Percentiles rank a stretch among this genome's conserved stretches.
Evolutionary conservation across 805 yeast genomes (phyloP).

Genomic region (Candida chauliodis): DNA sequence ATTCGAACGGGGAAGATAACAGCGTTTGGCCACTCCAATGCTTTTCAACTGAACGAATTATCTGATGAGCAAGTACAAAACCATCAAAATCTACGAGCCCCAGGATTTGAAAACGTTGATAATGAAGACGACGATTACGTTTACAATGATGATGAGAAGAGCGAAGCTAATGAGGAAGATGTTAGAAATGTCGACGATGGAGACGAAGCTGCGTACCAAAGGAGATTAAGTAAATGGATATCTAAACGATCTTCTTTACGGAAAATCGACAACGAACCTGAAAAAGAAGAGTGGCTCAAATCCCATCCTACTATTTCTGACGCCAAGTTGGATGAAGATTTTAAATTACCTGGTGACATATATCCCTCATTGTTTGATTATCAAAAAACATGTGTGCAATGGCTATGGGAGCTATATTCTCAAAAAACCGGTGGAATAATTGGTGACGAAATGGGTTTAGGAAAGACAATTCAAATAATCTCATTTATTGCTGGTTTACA

Average conservation of each 20-base stretch:
- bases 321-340: constrained; percentile 66
- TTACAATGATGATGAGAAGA: constrained; percentile 14
- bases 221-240: constrained; percentile 61
- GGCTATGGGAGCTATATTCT: constrained; percentile 91
- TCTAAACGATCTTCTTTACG: constrained; percentile 47
- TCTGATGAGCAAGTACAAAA: constrained; percentile 22
- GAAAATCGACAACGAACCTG: constrained; percentile 11
- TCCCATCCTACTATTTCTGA: constrained; percentile 79
- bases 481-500: constrained; percentile 90
- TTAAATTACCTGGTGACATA: constrained; percentile 84
- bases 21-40: constrained; percentile 76
- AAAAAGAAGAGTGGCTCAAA: constrained; percentile 57
- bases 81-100: constrained; percentile 47
- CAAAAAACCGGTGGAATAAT: constrained; percentile 93
- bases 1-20: constrained; percentile 90
- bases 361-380: constrained; percentile 85
- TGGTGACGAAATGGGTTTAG: constrained; percentile 98
- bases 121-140: constrained; percentile 15
- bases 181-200: constrained; percentile 71
- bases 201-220: constrained; percentile 59
- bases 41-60: constrained; percentile 42
- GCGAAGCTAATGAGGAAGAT: constrained; percentile 10
- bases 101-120: constrained; percentile 39
- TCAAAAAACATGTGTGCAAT: constrained; percentile 94
- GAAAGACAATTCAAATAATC: constrained; percentile 90